These are phyloP conservation scores for Delonix regia DNA, from an alignment of 306 rosid genomes.

Conservation along the genomic window DNA sequence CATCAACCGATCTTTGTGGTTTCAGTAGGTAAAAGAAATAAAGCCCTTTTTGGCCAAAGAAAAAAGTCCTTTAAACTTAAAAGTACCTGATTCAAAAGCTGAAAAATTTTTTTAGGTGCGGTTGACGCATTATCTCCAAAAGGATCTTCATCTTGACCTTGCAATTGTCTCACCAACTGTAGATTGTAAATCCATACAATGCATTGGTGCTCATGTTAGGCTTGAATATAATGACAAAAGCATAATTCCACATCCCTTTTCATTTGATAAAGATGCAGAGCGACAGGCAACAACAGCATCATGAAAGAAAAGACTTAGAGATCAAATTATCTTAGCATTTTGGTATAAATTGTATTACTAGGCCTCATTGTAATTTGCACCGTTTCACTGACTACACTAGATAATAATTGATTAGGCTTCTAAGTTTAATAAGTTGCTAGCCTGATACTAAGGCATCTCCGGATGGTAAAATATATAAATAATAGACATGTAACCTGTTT, in stretches of 20 bases:
- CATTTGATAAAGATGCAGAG: slow-evolving; percentile 21
- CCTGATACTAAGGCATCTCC: slow-evolving; percentile 54
- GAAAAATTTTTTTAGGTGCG: slow-evolving; percentile 84
- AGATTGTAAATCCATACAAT: slow-evolving; percentile 36
- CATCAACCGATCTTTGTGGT: slow-evolving; percentile 27
- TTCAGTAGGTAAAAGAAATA: neutral
- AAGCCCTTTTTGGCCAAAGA: no score
- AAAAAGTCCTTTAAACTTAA: slow-evolving; percentile 11
- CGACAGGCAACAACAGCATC: slow-evolving; percentile 2
- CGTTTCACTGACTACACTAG: neutral
- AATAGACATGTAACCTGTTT: neutral
- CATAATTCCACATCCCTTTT: slow-evolving; percentile 1
- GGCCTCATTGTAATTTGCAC: neutral
- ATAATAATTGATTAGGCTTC: neutral
- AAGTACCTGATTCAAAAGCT: slow-evolving; percentile 85
- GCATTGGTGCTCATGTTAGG: slow-evolving; percentile 9
- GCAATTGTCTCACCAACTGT: slow-evolving; percentile 92
- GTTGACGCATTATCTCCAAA: slow-evolving; percentile 75
- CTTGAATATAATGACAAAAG: slow-evolving; percentile 10
- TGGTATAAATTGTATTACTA: slow-evolving; percentile 11
- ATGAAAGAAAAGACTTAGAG: slow-evolving; percentile 14
- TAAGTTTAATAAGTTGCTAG: slow-evolving; percentile 16
- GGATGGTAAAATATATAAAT: slow-evolving; percentile 35
- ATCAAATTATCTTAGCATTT: neutral
- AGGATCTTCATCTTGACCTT: slow-evolving; percentile 86